These are phyloP conservation scores for Neurospora sp. DNA, from an alignment of 495 filamentous ascomycete species.

Conservation along the genomic window DNA sequence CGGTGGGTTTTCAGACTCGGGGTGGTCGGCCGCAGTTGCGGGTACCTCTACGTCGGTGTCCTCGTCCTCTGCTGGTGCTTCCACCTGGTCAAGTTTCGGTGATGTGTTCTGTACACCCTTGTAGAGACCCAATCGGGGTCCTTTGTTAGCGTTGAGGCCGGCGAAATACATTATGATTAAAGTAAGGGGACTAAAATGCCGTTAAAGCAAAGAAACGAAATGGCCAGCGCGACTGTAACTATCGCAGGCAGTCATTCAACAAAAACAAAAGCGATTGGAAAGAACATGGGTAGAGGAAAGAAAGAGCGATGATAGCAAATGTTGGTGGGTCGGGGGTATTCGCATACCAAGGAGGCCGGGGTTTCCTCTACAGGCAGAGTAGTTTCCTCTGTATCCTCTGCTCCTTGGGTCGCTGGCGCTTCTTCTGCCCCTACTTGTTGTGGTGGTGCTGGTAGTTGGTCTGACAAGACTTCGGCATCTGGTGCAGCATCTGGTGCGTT, in stretches of 20 bases:
- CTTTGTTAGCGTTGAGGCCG: not conserved
- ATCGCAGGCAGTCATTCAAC: not conserved
- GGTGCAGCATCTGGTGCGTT: not conserved
- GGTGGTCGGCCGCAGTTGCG: not conserved
- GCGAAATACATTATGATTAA: not conserved
- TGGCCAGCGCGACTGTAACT: not conserved
- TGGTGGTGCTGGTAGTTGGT: not conserved
- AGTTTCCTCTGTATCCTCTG: not conserved
- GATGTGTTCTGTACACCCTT: not conserved
- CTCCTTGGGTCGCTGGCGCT: not conserved
- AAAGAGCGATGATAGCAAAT: not conserved
- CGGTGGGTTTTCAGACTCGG: not conserved
- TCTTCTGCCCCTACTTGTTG: not conserved
- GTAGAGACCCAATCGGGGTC: not conserved
- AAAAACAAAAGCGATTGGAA: not conserved
- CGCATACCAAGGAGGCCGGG: not conserved
- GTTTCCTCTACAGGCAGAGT: slow-evolving; percentile 1
- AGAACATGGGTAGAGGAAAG: not conserved
- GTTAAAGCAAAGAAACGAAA: not conserved
- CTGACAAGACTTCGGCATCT: not conserved
- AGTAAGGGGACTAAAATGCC: not conserved
- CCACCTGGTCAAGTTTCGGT: not conserved
- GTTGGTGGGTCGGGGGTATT: not conserved
- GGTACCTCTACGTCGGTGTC: not conserved
- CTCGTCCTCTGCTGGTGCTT: not conserved